phyloP scores from a whole-genome alignment of 139 green algal genomes.

The Auxenochlorella pyrenoidosa region DNA sequence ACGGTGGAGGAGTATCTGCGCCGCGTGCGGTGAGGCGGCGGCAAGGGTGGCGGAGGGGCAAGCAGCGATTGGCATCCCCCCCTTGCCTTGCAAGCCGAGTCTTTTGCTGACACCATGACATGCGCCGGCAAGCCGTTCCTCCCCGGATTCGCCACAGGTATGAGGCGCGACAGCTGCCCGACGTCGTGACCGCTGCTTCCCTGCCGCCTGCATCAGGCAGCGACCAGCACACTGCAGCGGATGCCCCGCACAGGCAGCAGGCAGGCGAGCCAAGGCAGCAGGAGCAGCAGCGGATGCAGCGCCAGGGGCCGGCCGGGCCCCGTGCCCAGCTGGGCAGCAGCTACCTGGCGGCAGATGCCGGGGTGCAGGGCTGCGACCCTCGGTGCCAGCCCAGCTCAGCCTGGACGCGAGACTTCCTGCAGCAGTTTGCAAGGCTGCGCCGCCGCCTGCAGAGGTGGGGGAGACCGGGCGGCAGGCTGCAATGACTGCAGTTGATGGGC shows the following conservation, averaged over 20 bases:
- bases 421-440: slow-evolving; percentile 43
- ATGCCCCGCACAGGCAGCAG: slow-evolving; percentile 1
- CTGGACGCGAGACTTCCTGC: slow-evolving; percentile 50
- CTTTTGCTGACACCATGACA: too few relatives aligned
- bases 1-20: slow-evolving; percentile 70
- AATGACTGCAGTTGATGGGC: background rate
- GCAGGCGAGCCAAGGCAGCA: slow-evolving; percentile 11
- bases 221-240: slow-evolving; percentile 15
- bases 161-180: slow-evolving; percentile 50
- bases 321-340: background rate
- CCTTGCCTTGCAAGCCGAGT: background rate
- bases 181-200: slow-evolving; percentile 31
- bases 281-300: slow-evolving; percentile 27
- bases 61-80: background rate
- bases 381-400: slow-evolving; percentile 30
- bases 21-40: slow-evolving; percentile 55
- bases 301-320: background rate
- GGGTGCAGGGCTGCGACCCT: slow-evolving; percentile 12
- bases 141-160: slow-evolving; percentile 35
- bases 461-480: background rate
- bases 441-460: slow-evolving; percentile 37
- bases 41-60: background rate
- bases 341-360: slow-evolving; percentile 17
- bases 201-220: slow-evolving; percentile 10
- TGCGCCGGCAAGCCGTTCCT: background rate